Conservation (phyloP, 1,139 yeast genomes). For the Protomyces inouyei region DNA sequence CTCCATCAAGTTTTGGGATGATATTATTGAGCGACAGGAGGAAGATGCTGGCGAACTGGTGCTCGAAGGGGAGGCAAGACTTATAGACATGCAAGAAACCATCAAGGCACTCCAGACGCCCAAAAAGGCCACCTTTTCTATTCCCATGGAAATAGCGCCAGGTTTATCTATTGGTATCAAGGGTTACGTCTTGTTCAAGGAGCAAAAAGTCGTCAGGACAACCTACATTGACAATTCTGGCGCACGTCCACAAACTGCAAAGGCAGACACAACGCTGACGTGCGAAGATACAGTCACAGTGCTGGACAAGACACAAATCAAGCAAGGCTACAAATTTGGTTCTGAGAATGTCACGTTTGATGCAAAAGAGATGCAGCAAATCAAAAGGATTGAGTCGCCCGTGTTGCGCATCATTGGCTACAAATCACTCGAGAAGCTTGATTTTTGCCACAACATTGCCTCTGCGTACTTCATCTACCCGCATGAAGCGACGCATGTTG, state of each 20-base stretch:
- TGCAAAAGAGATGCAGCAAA: conserved; percentile 39
- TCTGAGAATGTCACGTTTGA: conserved; percentile 45
- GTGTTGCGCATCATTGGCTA: conserved; percentile 63
- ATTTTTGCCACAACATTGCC: conserved; percentile 47
- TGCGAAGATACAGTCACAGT: conserved; percentile 47
- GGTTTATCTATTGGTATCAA: conserved; percentile 58
- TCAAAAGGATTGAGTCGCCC: conserved; percentile 44
- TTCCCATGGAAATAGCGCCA: conserved; percentile 53
- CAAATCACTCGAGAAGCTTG: conserved; percentile 42
- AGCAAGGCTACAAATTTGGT: conserved; percentile 47
- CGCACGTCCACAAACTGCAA: conserved; percentile 52
- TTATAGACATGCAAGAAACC: conserved; percentile 46
- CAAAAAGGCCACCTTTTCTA: conserved; percentile 57
- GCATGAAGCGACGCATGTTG: conserved; percentile 51
- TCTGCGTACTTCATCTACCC: conserved; percentile 61
- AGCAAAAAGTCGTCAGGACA: conserved; percentile 48
- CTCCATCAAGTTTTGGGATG: conserved; percentile 42
- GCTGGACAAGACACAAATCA: conserved; percentile 41
- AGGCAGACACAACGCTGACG: conserved; percentile 45
- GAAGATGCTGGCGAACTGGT: conserved; percentile 38
- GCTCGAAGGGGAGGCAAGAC: conserved; percentile 22
- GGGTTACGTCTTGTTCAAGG: conserved; percentile 63
- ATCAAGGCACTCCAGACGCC: conserved; percentile 58
- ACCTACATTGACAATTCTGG: conserved; percentile 51
- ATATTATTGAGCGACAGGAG: conserved; percentile 27